Conservation (phyloP, 2,329 filamentous ascomycete species). For the Colletotrichum tropicicola region DNA sequence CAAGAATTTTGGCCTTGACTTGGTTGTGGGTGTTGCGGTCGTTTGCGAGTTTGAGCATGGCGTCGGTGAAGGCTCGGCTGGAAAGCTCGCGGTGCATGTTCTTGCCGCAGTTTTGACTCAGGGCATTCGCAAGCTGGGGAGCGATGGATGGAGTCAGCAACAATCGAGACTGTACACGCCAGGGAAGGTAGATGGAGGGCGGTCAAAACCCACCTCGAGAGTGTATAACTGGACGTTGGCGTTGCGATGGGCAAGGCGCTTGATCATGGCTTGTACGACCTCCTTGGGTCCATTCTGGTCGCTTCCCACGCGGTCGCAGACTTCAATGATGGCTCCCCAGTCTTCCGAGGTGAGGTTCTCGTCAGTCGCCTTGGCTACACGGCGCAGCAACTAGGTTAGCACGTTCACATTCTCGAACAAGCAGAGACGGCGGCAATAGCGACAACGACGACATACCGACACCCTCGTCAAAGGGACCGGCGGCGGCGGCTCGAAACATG, state of each 20-base stretch:
- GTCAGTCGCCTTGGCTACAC: constrained; percentile 81
- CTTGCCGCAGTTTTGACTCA: constrained; percentile 91
- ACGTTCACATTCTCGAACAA: neutral
- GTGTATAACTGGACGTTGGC: constrained; percentile 97
- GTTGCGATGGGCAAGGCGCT: constrained; percentile 90
- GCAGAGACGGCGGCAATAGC: neutral
- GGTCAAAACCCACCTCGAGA: constrained; percentile 71
- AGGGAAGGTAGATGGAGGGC: neutral
- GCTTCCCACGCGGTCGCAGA: constrained; percentile 66
- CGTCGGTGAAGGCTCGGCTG: constrained; percentile 93
- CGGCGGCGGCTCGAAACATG: constrained; percentile 68
- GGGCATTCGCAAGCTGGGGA: constrained; percentile 81
- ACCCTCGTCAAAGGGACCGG: constrained; percentile 66
- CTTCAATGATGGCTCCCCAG: constrained; percentile 72
- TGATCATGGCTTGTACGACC: constrained; percentile 89
- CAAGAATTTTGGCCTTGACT: constrained; percentile 96
- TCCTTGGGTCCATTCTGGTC: constrained; percentile 76
- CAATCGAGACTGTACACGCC: neutral
- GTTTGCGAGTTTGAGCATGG: constrained; percentile 86
- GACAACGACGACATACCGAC: constrained; percentile 56
- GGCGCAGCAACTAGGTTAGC: neutral
- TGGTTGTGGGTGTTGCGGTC: constrained; percentile 96
- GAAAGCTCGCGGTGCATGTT: constrained; percentile 89
- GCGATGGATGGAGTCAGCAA: constrained; percentile 13
- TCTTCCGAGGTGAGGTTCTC: constrained; percentile 93